Conservation (phyloP, 2,329 filamentous ascomycete species). For the Byssochlamys sp. region DNA sequence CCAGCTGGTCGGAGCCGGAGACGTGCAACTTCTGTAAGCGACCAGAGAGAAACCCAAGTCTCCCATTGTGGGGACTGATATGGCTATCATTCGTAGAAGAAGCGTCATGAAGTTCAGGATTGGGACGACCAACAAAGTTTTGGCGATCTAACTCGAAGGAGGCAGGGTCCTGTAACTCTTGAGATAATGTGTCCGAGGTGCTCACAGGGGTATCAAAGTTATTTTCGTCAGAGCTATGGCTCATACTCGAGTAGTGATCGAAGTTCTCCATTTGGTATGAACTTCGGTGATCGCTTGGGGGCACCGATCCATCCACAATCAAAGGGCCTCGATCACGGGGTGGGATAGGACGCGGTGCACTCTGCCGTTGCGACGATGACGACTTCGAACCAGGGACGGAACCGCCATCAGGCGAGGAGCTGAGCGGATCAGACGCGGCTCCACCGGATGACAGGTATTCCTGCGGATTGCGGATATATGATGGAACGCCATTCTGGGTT, state of each 20-base stretch:
- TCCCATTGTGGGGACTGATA: slow-evolving; percentile 19
- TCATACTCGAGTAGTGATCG: slow-evolving; percentile 27
- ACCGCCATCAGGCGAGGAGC: slow-evolving; percentile 15
- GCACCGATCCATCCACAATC: slow-evolving; percentile 40
- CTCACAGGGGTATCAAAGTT: slow-evolving; percentile 29
- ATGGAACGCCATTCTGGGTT: slow-evolving; percentile 30
- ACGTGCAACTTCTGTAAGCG: slow-evolving; percentile 30
- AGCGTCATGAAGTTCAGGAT: slow-evolving; percentile 15
- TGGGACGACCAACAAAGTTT: slow-evolving; percentile 16
- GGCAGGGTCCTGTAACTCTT: slow-evolving; percentile 28
- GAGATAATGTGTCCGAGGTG: slow-evolving; percentile 29
- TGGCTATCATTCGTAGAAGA: slow-evolving; percentile 6
- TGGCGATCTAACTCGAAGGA: slow-evolving; percentile 27
- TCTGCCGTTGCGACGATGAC: slow-evolving; percentile 13
- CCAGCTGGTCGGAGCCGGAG: slow-evolving; percentile 22
- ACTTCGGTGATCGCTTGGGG: slow-evolving; percentile 26
- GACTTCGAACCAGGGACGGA: slow-evolving; percentile 13
- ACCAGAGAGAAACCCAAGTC: slow-evolving; percentile 26
- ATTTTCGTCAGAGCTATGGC: slow-evolving; percentile 32
- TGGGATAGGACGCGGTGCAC: slow-evolving; percentile 18
- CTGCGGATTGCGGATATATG: slow-evolving; percentile 21
- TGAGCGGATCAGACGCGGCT: slow-evolving; percentile 15
- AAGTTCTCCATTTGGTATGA: slow-evolving; percentile 24
- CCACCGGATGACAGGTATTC: slow-evolving; percentile 22
- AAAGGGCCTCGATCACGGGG: slow-evolving; percentile 31